These are phyloP conservation scores for Phytophthora hybrid DNA, from an alignment of 352 stramenopile species.

Conservation along the genomic window DNA sequence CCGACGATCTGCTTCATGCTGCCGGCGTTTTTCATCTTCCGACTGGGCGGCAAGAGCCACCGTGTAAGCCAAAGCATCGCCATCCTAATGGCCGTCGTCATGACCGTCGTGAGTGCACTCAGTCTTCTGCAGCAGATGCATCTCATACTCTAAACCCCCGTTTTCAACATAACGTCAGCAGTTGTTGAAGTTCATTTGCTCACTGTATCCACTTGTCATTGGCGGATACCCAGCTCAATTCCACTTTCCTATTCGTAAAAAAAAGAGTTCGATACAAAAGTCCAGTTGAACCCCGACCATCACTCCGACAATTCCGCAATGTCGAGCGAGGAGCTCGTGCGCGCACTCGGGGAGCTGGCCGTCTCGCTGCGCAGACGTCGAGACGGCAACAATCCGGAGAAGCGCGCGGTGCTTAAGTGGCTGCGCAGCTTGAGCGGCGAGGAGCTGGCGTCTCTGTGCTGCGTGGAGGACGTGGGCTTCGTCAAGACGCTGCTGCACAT, in stretches of 20 bases:
- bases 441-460: conserved; percentile 71
- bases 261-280: conserved; percentile 4
- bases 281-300: conserved; percentile 28
- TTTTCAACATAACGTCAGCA: background rate
- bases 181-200: background rate
- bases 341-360: conserved; percentile 69
- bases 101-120: conserved; percentile 54
- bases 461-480: conserved; percentile 70
- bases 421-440: conserved; percentile 44
- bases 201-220: conserved; percentile 17
- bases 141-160: conserved; percentile 15
- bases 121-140: conserved; percentile 69
- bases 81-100: conserved; percentile 52
- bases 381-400: conserved; percentile 33
- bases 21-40: conserved; percentile 81
- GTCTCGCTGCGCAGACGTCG: conserved; percentile 44
- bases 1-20: conserved; percentile 90
- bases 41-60: conserved; percentile 53
- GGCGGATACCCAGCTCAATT: conserved; percentile 1
- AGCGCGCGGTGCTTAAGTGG: conserved; percentile 59
- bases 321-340: conserved; percentile 46
- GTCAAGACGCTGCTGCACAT: conserved; percentile 86
- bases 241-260: conserved; percentile 22
- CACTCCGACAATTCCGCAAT: conserved; percentile 27
- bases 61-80: conserved; percentile 55